A percentile compares a stretch with the other conserved stretches of the same genome.
phyloP scores from a whole-genome alignment of 2,329 filamentous ascomycete genomes.

The Rhynchosporium secalis region DNA sequence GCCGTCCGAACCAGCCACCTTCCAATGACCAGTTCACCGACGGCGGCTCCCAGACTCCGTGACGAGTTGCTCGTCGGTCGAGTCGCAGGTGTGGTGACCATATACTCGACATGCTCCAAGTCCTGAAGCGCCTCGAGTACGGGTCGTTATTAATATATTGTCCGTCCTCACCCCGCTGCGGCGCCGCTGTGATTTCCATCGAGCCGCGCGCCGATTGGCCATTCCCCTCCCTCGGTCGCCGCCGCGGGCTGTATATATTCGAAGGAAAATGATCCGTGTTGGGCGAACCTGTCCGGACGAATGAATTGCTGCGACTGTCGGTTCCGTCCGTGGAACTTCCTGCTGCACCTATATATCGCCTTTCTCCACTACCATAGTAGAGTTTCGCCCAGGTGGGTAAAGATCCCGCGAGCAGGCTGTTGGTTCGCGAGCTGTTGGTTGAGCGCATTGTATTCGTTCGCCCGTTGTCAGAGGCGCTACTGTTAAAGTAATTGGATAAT shows the following conservation, averaged over 20 bases:
- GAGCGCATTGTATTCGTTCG: slow-evolving; percentile 40
- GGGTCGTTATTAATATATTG: slow-evolving; percentile 22
- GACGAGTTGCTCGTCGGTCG: slow-evolving; percentile 59
- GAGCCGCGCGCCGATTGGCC: slow-evolving; percentile 38
- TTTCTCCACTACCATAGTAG: slow-evolving; percentile 70
- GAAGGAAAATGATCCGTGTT: slow-evolving; percentile 50
- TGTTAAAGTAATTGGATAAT: slow-evolving; percentile 53
- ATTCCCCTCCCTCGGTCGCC: slow-evolving; percentile 45
- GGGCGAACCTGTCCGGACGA: slow-evolving; percentile 48
- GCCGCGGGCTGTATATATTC: slow-evolving; percentile 49
- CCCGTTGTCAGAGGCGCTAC: slow-evolving; percentile 45
- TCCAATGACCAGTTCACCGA: slow-evolving; percentile 65
- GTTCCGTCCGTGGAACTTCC: slow-evolving; percentile 36
- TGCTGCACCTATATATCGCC: slow-evolving; percentile 48
- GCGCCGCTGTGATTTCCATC: slow-evolving; percentile 48
- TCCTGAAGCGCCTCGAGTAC: slow-evolving; percentile 31
- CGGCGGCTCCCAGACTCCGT: slow-evolving; percentile 72
- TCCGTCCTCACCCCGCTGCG: slow-evolving; percentile 23
- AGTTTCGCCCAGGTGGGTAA: slow-evolving; percentile 54
- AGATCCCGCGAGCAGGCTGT: slow-evolving; percentile 43
- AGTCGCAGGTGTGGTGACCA: slow-evolving; percentile 73
- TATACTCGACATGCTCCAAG: slow-evolving; percentile 61
- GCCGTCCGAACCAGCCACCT: slow-evolving; percentile 60
- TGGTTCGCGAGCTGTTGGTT: slow-evolving; percentile 46
- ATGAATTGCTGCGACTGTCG: slow-evolving; percentile 50